A percentile compares a stretch with the other conserved stretches of the same genome.
Evolutionary conservation across 805 yeast species (phyloP).

Genomic region (Candida khao-thaluensis): DNA sequence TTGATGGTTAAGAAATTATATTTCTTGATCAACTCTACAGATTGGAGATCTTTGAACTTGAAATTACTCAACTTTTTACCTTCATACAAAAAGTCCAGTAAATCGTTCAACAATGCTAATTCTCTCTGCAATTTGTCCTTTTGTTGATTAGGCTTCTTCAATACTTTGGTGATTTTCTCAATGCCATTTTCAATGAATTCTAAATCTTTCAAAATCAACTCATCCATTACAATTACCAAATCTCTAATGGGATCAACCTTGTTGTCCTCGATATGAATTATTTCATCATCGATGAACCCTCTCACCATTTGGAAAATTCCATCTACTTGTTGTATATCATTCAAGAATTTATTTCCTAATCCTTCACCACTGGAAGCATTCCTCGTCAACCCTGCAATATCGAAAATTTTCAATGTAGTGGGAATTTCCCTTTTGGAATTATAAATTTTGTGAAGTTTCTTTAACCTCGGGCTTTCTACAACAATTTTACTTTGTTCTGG

Average conservation of each 20-base stretch:
- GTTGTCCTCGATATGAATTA: conserved; percentile 72
- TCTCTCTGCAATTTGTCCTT: conserved; percentile 26
- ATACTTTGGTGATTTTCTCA: conserved; percentile 28
- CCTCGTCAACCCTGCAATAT: conserved; percentile 96
- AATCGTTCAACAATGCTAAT: conserved; percentile 28
- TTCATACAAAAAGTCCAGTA: conserved; percentile 36
- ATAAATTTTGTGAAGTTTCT: conserved; percentile 70
- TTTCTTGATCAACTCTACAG: conserved; percentile 64
- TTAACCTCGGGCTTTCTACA: conserved; percentile 89
- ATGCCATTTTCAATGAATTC: conserved; percentile 58
- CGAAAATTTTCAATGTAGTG: conserved; percentile 88
- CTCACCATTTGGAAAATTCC: conserved; percentile 97
- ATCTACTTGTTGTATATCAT: conserved; percentile 96
- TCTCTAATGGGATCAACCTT: conserved; percentile 57
- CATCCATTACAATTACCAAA: conserved; percentile 61
- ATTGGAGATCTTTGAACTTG: conserved; percentile 57
- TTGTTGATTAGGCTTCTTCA: conserved; percentile 30
- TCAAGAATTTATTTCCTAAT: conserved; percentile 94
- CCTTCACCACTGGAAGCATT: conserved; percentile 98
- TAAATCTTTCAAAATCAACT: conserved; percentile 57
- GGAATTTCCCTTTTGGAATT: conserved; percentile 85
- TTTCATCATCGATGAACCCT: conserved; percentile 96
- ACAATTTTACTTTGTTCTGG: conserved; percentile 97
- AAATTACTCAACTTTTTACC: conserved; percentile 62
- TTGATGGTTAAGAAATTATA: conserved; percentile 81